Evolutionary conservation across 768 basidiomycete genomes (phyloP), one percentile per base, ranked within the genome.

Genomic region (Phanerochaete carnosa): DNA sequence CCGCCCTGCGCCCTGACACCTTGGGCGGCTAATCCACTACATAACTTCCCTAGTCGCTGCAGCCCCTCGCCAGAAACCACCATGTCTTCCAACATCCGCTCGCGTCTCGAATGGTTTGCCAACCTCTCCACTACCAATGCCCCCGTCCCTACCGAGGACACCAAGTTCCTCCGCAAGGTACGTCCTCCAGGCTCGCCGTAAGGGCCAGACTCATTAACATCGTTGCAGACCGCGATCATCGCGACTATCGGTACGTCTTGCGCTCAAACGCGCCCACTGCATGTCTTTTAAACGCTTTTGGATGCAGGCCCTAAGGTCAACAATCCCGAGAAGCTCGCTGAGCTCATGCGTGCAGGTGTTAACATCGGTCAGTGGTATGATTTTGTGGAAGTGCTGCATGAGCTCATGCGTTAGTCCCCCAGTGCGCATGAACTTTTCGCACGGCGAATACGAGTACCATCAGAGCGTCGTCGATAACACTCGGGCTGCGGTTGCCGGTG

Each of bases 341-440:
- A 90, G 72, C 83, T 99, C 71, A 83, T 89, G 70, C 82, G 87
- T 60, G 95, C 95, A 39, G 97, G 97, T 71, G 92, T 99, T 75
- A 98, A 98, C 82, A 90, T 99, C 73, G 95, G 96, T 96, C 62
- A 65, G 94, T 80, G 19, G 22, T n/a, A 33, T 46, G 51, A 52
- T 23, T 22, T 33, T n/a, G 13, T 13, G 4, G 16, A 13, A 4
- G 30, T 13, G 30, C 30, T 29, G 19, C 39, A 52, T 5, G 30
- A n/a, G 30, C 51, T 52, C 8, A 52, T 32, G 51, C 43, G 55
- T 11, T 19, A 45, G 45, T 23, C 16, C 45, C 23, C 43, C 58
- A 98, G 97, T 99, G 65, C 95, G 97, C 77, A 98, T 99, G 97
- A 99, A 99, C 84, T 99, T 98, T 75, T 98, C 96, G 57, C 97